These are phyloP conservation scores for Amauroascus niger DNA, from an alignment of 2,329 filamentous ascomycete species.

Conservation along the genomic window DNA sequence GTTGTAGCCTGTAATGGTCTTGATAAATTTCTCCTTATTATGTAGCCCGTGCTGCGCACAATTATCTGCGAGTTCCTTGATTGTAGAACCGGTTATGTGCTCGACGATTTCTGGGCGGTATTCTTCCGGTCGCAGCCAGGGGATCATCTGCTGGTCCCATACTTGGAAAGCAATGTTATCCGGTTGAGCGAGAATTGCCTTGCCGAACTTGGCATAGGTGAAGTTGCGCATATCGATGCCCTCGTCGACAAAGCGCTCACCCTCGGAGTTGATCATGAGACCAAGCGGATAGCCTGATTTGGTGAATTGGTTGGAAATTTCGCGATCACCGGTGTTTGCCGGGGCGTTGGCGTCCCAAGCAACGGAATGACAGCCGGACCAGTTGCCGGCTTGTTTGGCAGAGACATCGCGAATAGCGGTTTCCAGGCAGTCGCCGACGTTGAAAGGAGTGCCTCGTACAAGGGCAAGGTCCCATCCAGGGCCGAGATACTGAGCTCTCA, in stretches of 20 bases:
- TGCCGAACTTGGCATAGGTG: conserved; percentile 58
- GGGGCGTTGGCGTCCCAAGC: conserved; percentile 57
- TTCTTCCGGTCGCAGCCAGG: conserved; percentile 52
- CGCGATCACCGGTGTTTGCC: conserved; percentile 45
- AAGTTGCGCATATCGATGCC: conserved; percentile 56
- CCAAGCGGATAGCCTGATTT: conserved; percentile 61
- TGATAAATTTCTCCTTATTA: conserved; percentile 40
- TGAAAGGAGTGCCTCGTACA: conserved; percentile 56
- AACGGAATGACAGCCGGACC: conserved; percentile 55
- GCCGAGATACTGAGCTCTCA: conserved; percentile 48
- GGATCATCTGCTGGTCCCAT: conserved; percentile 47
- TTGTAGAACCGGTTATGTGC: conserved; percentile 41
- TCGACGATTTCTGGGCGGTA: conserved; percentile 51
- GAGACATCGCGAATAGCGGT: conserved; percentile 44
- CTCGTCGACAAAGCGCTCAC: conserved; percentile 56
- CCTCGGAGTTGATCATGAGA: conserved; percentile 52
- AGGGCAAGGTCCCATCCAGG: conserved; percentile 53
- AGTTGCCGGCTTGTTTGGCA: conserved; percentile 49
- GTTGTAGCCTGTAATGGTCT: conserved; percentile 50
- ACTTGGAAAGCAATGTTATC: conserved; percentile 53
- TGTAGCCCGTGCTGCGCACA: conserved; percentile 41
- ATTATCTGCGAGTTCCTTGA: conserved; percentile 49
- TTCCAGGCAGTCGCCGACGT: conserved; percentile 50
- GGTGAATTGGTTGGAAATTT: conserved; percentile 56
- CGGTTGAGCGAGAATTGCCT: conserved; percentile 52